Percentiles rank a stretch among this genome's conserved stretches.
Conservation (phyloP, 352 stramenopile species). For the Pythium chondricola region DNA sequence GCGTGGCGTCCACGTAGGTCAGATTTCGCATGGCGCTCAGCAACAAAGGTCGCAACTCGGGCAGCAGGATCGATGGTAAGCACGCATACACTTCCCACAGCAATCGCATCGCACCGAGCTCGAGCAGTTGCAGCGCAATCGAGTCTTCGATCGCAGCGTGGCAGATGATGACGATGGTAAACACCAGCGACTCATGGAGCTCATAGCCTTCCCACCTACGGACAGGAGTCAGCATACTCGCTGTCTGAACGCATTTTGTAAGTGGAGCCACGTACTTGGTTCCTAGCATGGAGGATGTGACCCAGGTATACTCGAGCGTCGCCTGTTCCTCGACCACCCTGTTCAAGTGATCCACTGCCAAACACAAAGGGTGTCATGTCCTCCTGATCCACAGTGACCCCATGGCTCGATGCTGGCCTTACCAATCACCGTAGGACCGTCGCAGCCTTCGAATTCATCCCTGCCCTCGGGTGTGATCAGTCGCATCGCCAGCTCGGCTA, state of each 20-base stretch:
- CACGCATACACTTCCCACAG: constrained; percentile 27
- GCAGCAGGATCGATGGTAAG: constrained; percentile 14
- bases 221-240: neutral
- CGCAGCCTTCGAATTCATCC: constrained; percentile 39
- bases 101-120: constrained; percentile 21
- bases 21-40: constrained; percentile 56
- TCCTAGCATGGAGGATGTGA: constrained; percentile 28
- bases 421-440: constrained; percentile 53
- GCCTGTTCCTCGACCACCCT: constrained; percentile 52
- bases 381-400: neutral
- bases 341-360: constrained; percentile 49
- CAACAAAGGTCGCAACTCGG: constrained; percentile 15
- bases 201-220: constrained; percentile 38
- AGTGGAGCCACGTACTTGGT: constrained; percentile 7
- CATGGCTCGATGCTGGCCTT: neutral
- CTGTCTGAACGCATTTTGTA: too few species aligned
- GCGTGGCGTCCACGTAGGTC: constrained; percentile 16
- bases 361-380: neutral
- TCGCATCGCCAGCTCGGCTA: constrained; percentile 55
- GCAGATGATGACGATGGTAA: constrained; percentile 51
- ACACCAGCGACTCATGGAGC: constrained; percentile 46
- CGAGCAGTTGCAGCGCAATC: constrained; percentile 38
- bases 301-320: constrained; percentile 32
- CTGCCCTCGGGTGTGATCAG: constrained; percentile 45
- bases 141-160: constrained; percentile 50